Conservation (phyloP, 495 filamentous ascomycete genomes). For the Aspergillus taichungensis region DNA sequence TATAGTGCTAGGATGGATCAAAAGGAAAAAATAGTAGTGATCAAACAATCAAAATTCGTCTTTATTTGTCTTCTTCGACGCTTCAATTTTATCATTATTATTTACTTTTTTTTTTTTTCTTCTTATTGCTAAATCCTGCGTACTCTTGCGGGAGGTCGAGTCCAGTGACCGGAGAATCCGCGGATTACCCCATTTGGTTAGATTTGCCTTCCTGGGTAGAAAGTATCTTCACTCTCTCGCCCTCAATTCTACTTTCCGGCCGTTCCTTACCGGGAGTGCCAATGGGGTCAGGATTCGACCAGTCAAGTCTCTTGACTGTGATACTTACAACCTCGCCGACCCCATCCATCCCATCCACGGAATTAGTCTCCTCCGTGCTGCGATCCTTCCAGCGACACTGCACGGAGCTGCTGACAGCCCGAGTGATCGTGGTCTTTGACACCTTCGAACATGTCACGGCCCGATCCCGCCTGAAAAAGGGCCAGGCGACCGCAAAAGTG, state of each 20-base stretch:
- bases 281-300: background rate
- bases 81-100: no score
- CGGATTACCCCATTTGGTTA: no score
- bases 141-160: no score
- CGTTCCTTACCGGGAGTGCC: constrained; percentile 24
- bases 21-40: no score
- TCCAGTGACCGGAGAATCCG: no score
- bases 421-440: constrained; percentile 4
- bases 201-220: no score
- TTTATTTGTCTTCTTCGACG: no score
- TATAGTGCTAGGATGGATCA: no score
- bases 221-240: constrained; percentile 28
- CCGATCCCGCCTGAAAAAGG: background rate
- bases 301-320: background rate
- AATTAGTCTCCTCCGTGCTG: background rate
- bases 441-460: background rate
- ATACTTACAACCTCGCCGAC: constrained; percentile 3
- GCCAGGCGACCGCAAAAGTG: background rate
- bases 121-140: no score
- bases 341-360: constrained; percentile 1
- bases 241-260: constrained; percentile 45
- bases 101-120: no score
- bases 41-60: no score
- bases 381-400: background rate
- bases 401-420: background rate